Evolutionary conservation across 331 rosid species (phyloP).

Genomic region (Prunus yedoensis): DNA sequence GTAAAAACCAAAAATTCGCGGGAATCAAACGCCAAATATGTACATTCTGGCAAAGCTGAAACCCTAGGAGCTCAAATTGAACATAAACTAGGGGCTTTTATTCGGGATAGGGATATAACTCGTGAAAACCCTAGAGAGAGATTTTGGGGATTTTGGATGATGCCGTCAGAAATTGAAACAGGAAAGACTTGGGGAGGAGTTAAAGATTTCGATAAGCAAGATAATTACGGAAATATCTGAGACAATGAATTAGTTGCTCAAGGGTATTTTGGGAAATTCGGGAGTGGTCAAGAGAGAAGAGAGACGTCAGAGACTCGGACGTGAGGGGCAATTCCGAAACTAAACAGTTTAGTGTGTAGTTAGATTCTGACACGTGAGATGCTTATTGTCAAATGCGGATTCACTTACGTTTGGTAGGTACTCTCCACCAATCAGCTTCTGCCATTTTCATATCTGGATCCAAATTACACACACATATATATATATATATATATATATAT

Average conservation of each 20-base stretch:
- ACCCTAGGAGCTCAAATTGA: slow-evolving; percentile 31
- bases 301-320: neutral
- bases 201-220: neutral
- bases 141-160: slow-evolving; percentile 33
- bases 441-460: neutral
- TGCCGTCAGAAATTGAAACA: slow-evolving; percentile 33
- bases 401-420: neutral
- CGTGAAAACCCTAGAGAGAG: slow-evolving; percentile 59
- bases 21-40: slow-evolving; percentile 12
- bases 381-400: neutral
- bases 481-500: too few relatives aligned
- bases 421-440: neutral
- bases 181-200: slow-evolving; percentile 22
- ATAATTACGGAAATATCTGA: slow-evolving; percentile 13
- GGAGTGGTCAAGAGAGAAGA: neutral
- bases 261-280: slow-evolving; percentile 34
- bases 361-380: slow-evolving; percentile 23
- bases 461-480: too few relatives aligned
- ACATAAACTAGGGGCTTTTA: neutral
- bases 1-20: slow-evolving; percentile 6
- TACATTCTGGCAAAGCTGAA: slow-evolving; percentile 16
- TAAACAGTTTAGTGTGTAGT: neutral
- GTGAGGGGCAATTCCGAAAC: neutral
- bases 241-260: neutral
- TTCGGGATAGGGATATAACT: slow-evolving; percentile 21